phyloP scores from a whole-genome alignment of 352 stramenopile species.

The Pythium myriotylum region DNA sequence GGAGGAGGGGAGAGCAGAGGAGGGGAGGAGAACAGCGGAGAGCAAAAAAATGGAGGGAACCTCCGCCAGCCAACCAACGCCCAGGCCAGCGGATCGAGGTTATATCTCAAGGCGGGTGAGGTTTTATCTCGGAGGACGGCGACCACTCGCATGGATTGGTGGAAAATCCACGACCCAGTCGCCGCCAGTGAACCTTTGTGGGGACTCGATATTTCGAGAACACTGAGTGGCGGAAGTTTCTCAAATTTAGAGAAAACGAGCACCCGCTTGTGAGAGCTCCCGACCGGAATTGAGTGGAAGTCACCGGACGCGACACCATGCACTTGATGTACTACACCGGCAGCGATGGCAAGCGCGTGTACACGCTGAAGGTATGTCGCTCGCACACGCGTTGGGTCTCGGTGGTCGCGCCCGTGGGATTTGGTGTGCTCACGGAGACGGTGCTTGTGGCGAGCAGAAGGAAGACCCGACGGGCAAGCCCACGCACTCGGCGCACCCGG shows the following conservation, averaged over 20 bases:
- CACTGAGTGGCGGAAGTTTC: too few relatives aligned
- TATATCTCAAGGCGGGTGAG: neutral
- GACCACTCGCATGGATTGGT: neutral
- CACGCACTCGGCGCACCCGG: slow-evolving; percentile 96
- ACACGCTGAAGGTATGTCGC: slow-evolving; percentile 96
- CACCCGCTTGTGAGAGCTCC: too few relatives aligned
- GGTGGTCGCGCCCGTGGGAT: too few relatives aligned
- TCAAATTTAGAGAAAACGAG: slow-evolving; percentile 5
- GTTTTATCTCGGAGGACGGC: slow-evolving; percentile 11
- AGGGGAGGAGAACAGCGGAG: slow-evolving; percentile 10
- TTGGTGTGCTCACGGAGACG: neutral
- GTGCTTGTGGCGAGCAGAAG: slow-evolving; percentile 76
- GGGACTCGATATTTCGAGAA: slow-evolving; percentile 13
- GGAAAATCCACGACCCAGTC: slow-evolving; percentile 10
- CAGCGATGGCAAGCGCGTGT: slow-evolving; percentile 96
- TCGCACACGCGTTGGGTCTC: too few relatives aligned
- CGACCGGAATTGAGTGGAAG: slow-evolving; percentile 21
- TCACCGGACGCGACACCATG: slow-evolving; percentile 71
- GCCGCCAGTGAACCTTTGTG: slow-evolving; percentile 22
- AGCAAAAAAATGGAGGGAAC: slow-evolving; percentile 34
- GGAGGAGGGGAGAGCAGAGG: slow-evolving; percentile 9
- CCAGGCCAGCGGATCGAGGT: slow-evolving; percentile 17
- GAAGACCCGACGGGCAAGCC: slow-evolving; percentile 91
- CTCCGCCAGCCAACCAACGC: slow-evolving; percentile 32
- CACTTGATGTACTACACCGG: slow-evolving; percentile 99